phyloP scores from a whole-genome alignment of 192 early-diverging fungal genomes.

The Backusella australiensis region DNA sequence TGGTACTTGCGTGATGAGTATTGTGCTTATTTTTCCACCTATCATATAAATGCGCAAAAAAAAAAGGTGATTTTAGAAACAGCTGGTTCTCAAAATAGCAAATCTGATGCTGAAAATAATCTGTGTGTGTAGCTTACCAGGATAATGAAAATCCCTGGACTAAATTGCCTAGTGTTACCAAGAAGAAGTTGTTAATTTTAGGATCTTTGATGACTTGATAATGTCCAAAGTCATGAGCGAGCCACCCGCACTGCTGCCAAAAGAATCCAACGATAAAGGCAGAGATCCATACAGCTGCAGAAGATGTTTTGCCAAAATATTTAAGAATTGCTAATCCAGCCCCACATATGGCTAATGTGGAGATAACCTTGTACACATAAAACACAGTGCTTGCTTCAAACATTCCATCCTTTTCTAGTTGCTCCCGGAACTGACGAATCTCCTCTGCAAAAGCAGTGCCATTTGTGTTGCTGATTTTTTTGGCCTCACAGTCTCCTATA shows the following conservation, averaged over 20 bases:
- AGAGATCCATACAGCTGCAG: conserved; percentile 52
- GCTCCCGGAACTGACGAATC: conserved; percentile 54
- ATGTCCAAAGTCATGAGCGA: conserved; percentile 83
- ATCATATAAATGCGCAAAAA: not conserved
- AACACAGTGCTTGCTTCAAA: conserved; percentile 67
- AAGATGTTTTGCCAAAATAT: conserved; percentile 50
- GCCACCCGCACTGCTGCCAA: conserved; percentile 88
- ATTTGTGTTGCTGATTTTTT: conserved; percentile 33
- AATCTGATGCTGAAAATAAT: conserved; percentile 1
- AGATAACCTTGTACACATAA: conserved; percentile 61
- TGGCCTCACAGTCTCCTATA: conserved; percentile 60
- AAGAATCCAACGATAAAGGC: conserved; percentile 65
- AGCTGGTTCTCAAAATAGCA: not conserved
- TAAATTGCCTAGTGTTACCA: conserved; percentile 72
- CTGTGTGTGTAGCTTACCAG: conserved; percentile 42
- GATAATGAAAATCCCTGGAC: conserved; percentile 75
- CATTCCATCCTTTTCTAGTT: conserved; percentile 53
- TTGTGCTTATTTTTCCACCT: conserved; percentile 91
- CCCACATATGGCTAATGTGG: conserved; percentile 50
- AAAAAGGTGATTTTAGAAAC: not conserved
- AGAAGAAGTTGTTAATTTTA: conserved; percentile 55
- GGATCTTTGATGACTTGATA: conserved; percentile 77
- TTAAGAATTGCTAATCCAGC: conserved; percentile 50
- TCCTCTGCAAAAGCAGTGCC: conserved; percentile 55
- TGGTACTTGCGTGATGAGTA: conserved; percentile 80